Percentiles rank a stretch among this genome's conserved stretches.
Conservation (phyloP, 2,329 filamentous ascomycete genomes). For the Eutypa lata region DNA sequence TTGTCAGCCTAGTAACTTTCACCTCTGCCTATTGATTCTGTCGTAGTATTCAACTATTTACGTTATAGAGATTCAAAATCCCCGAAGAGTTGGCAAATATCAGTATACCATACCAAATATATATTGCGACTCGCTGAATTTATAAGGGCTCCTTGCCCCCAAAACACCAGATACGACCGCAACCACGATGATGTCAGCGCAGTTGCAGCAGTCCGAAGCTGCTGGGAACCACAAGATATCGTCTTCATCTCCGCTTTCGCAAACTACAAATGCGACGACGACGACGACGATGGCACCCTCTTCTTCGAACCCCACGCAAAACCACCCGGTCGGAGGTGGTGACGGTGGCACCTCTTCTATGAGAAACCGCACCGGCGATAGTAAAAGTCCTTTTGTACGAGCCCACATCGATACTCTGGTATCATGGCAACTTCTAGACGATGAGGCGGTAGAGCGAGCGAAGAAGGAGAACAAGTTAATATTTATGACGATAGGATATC, state of each 20-base stretch:
- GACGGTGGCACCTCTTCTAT: slow-evolving; percentile 20
- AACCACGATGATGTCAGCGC: slow-evolving; percentile 27
- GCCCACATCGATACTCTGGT: slow-evolving; percentile 79
- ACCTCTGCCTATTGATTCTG: neutral
- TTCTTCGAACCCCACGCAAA: slow-evolving; percentile 4
- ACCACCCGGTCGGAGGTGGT: no score
- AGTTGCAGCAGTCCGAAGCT: slow-evolving; percentile 24
- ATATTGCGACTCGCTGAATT: no score
- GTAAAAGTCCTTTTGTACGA: slow-evolving; percentile 58
- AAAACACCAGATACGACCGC: no score
- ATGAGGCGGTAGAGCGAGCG: slow-evolving; percentile 73
- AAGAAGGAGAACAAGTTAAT: slow-evolving; percentile 81
- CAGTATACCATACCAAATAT: no score
- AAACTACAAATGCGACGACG: slow-evolving; percentile 8
- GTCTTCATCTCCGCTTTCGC: neutral
- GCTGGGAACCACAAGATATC: slow-evolving; percentile 3
- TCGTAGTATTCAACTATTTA: neutral
- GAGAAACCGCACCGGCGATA: slow-evolving; percentile 35
- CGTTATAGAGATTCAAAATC: neutral
- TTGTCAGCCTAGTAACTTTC: neutral
- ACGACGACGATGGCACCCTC: neutral
- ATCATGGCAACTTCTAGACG: slow-evolving; percentile 85
- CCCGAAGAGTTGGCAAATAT: no score
- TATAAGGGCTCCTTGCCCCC: no score
- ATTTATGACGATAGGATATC: slow-evolving; percentile 93